Base-by-base conservation (phyloP, 495 filamentous ascomycete species). In the Saxophila tyrrhenica region DNA sequence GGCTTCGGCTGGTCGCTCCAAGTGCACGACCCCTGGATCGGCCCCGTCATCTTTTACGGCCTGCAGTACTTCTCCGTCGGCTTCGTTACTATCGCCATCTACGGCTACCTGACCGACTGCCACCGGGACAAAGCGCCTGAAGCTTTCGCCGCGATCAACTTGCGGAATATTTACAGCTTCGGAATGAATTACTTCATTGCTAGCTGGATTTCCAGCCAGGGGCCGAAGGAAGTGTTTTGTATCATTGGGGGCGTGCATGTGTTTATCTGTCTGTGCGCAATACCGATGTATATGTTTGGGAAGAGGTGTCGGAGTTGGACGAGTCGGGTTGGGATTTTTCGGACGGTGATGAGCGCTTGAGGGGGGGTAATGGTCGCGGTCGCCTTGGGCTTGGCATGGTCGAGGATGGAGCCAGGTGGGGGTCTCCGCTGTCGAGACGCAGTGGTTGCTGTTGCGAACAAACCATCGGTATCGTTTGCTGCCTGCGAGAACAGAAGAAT, bases 1-100 rank as follows among this genome's bases (percentile, higher is more conserved):
- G 77, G 79, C 56, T 78, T 76, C 17, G 80, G 81, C 24, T 75
- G 73, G 48, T 71, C 80, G 19, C 70, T 80, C 35, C 70, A 79
- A 43, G 72, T 66, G 29, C 63, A 76, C 51, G 78, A 75, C 21
- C 74, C 76, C 57, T 78, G 75, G 76, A 58, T 65, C 16, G 77
- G 71, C 2, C 75, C 75, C 0, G 75, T 78, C 2, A 57, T 80
- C 20, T 73, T 70, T 46, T 78, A 73, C 61, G 76, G 76, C 0
- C 53, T 80, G 11, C 72, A 75, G 20, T 75, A 77, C 54, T 72
- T 78, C 69, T 67, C 69, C 25, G 59, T 78, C 53, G 73, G 73
- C 5, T 75, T 80, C 53, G 70, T 73, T 13, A 70, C 67, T 8
- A 72, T 73, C 2, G 72, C 70, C 54, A 72, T 78, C 2, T 78